phyloP scores from a whole-genome alignment of 2,329 filamentous ascomycete species.

The Hirsutella minnesotensis region DNA sequence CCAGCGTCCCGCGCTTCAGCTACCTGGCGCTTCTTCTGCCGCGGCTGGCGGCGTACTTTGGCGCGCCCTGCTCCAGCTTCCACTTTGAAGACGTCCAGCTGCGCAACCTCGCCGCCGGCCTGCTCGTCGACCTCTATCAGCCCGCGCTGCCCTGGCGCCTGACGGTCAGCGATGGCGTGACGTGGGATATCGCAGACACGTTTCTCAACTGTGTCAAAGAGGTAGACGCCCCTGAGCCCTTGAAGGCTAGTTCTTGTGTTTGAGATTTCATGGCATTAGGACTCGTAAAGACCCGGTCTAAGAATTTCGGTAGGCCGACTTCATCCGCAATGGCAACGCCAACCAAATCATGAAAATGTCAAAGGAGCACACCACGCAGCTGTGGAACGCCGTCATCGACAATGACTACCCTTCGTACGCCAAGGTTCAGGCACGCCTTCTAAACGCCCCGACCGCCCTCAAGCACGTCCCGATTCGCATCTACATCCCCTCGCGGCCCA shows the following conservation, averaged over 20 bases:
- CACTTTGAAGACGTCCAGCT: conserved; percentile 43
- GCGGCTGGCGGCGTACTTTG: conserved; percentile 41
- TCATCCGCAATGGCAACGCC: conserved; percentile 74
- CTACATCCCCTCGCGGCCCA: conserved; percentile 63
- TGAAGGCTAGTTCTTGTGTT: too few relatives aligned
- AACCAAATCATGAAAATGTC: conserved; percentile 84
- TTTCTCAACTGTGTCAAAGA: conserved; percentile 56
- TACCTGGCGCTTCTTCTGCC: conserved; percentile 47
- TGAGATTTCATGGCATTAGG: too few relatives aligned
- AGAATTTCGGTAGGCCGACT: too few relatives aligned
- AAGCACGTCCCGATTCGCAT: conserved; percentile 79
- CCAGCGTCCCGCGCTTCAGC: conserved; percentile 44
- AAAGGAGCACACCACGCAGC: conserved; percentile 67
- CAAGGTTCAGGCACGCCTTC: conserved; percentile 62
- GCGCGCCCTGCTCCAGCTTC: conserved; percentile 43
- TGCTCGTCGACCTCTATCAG: conserved; percentile 45
- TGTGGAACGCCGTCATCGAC: conserved; percentile 72
- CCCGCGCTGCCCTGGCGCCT: conserved; percentile 43
- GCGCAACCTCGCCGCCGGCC: conserved; percentile 39
- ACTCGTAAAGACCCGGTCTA: too few relatives aligned
- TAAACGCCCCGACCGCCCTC: conserved; percentile 63
- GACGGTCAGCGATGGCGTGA: conserved; percentile 39
- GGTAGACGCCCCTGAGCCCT: conserved; percentile 27
- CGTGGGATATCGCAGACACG: conserved; percentile 50
- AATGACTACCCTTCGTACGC: conserved; percentile 65